Conservation (phyloP, 306 rosid species). For the Cucurbita argyrosperma region DNA sequence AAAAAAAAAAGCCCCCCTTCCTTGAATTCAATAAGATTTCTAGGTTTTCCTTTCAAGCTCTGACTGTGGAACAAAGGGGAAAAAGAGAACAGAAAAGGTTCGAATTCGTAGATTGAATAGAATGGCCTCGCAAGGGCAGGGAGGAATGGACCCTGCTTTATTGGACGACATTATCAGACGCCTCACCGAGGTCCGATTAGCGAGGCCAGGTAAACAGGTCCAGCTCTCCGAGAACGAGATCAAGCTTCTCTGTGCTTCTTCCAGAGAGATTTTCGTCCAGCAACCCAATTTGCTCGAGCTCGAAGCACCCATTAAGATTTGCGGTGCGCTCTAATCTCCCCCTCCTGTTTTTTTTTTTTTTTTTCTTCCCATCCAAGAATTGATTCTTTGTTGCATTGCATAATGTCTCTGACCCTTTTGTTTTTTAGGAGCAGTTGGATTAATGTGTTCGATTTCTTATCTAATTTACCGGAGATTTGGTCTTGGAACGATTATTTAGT, state of each 20-base stretch:
- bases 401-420: neutral
- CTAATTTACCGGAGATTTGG: neutral
- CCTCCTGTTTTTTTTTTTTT: neutral
- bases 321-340: conserved; percentile 31
- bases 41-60: neutral
- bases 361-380: neutral
- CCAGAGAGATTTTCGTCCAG: conserved; percentile 59
- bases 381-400: neutral
- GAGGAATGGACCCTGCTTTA: conserved; percentile 50
- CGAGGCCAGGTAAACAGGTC: conserved; percentile 84
- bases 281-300: conserved; percentile 94
- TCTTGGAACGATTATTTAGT: neutral
- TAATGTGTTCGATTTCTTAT: neutral
- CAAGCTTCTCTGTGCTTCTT: conserved; percentile 72
- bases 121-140: conserved; percentile 51
- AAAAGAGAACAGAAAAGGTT: neutral
- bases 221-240: conserved; percentile 91
- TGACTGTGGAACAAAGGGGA: neutral
- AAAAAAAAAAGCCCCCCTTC: neutral
- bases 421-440: neutral
- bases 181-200: conserved; percentile 69
- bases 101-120: conserved; percentile 1
- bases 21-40: neutral
- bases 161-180: conserved; percentile 83
- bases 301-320: conserved; percentile 87